These are phyloP conservation scores for Paraglomus brasilianum DNA, from an alignment of 192 early-diverging fungal species.

Conservation along the genomic window DNA sequence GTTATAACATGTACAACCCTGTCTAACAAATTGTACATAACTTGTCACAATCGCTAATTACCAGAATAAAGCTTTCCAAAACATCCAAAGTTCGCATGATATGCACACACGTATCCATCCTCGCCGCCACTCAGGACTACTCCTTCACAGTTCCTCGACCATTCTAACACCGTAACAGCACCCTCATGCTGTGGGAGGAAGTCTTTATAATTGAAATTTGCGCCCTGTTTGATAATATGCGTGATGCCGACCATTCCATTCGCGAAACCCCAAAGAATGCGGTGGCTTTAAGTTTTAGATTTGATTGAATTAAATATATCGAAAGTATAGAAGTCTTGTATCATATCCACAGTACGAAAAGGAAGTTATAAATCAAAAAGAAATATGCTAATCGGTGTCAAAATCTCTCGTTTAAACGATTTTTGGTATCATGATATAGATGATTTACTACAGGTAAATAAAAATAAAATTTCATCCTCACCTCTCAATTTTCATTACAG, in stretches of 20 bases:
- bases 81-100: slow-evolving; percentile 40
- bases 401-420: no score
- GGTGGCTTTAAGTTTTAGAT: slow-evolving; percentile 33
- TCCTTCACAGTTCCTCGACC: slow-evolving; percentile 16
- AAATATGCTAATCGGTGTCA: no score
- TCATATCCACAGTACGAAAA: neutral
- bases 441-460: neutral
- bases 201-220: slow-evolving; percentile 33
- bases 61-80: slow-evolving; percentile 31
- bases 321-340: neutral
- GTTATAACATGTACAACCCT: neutral
- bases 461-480: slow-evolving; percentile 21
- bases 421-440: neutral
- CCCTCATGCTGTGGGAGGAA: slow-evolving; percentile 51
- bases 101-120: slow-evolving; percentile 46
- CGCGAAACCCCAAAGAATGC: slow-evolving; percentile 51
- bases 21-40: no score
- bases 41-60: slow-evolving; percentile 11
- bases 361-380: no score
- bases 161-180: slow-evolving; percentile 37
- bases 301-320: neutral
- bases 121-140: slow-evolving; percentile 44
- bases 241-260: slow-evolving; percentile 51
- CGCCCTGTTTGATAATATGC: slow-evolving; percentile 37
- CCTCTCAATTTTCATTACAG: slow-evolving; percentile 50